Conservation (phyloP, 192 early-diverging fungal genomes). For the Funneliformis geosporum region DNA sequence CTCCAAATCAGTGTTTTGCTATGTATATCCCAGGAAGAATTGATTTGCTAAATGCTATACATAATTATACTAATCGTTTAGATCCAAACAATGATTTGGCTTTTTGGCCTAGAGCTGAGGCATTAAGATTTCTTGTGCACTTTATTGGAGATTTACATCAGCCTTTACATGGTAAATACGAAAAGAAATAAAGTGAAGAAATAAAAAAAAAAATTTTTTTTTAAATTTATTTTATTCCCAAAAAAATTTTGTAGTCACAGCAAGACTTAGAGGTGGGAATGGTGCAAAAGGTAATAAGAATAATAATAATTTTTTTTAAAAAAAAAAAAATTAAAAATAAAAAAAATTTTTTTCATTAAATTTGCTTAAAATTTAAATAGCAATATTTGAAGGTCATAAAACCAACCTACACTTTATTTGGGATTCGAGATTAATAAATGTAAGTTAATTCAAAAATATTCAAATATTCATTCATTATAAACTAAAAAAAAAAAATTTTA, state of each 20-base stretch:
- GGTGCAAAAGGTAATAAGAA: not conserved
- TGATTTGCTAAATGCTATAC: conserved; percentile 43
- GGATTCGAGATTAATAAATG: conserved; percentile 40
- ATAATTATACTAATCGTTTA: conserved; percentile 43
- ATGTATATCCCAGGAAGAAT: conserved; percentile 30
- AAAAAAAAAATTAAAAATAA: not conserved
- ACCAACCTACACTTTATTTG: conserved; percentile 42
- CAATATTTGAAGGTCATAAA: conserved; percentile 31
- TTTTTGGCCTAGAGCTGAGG: conserved; percentile 24
- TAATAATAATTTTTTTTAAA: too few relatives aligned
- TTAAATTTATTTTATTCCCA: not conserved
- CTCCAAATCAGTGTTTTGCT: conserved; percentile 39
- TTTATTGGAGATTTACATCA: conserved; percentile 53
- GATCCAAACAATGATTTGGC: conserved; percentile 32
- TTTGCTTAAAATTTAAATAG: not conserved
- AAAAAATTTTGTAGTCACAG: not conserved
- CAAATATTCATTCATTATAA: not conserved
- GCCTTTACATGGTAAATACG: conserved; percentile 44
- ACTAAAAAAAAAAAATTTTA: not conserved
- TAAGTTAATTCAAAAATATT: conserved; percentile 22
- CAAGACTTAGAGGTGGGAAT: conserved; percentile 5
- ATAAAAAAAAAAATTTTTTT: not conserved
- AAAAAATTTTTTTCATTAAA: not conserved
- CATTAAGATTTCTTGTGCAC: conserved; percentile 48
- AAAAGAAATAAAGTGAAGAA: not conserved